phyloP scores from a whole-genome alignment of 1,284 basidiomycete genomes.

The Hemileccinum hortonii region DNA sequence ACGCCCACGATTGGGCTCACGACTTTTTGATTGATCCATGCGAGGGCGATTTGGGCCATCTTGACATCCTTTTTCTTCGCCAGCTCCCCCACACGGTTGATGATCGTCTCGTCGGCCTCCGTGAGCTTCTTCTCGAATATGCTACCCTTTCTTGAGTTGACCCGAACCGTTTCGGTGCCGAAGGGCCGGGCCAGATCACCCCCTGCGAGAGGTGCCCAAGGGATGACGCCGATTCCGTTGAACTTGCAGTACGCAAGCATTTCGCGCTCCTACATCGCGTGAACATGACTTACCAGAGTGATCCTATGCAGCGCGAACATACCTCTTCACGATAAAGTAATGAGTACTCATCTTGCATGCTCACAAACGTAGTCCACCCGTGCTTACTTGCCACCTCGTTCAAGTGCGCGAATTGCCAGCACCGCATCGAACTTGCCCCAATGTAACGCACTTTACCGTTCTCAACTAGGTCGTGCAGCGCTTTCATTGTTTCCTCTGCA shows the following conservation, averaged over 20 bases:
- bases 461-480: too few relatives aligned
- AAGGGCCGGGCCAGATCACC: constrained; percentile 43
- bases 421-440: too few relatives aligned
- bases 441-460: too few relatives aligned
- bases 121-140: constrained; percentile 26
- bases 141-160: constrained; percentile 25
- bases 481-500: too few relatives aligned
- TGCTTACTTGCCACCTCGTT: too few relatives aligned
- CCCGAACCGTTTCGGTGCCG: constrained; percentile 20
- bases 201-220: constrained; percentile 40
- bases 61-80: constrained; percentile 37
- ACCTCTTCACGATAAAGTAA: constrained; percentile 36
- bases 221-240: constrained; percentile 46
- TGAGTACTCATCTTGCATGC: too few relatives aligned
- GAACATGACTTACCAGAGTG: not conserved
- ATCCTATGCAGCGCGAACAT: not conserved
- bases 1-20: constrained; percentile 41
- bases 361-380: too few relatives aligned
- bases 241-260: constrained; percentile 48
- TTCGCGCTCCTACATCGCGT: constrained; percentile 41
- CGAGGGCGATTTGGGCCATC: constrained; percentile 45
- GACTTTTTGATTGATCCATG: constrained; percentile 39
- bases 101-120: constrained; percentile 36
- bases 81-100: constrained; percentile 43
- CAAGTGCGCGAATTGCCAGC: too few relatives aligned